phyloP scores from a whole-genome alignment of 768 basidiomycete genomes.

The Termitomyces sp. region DNA sequence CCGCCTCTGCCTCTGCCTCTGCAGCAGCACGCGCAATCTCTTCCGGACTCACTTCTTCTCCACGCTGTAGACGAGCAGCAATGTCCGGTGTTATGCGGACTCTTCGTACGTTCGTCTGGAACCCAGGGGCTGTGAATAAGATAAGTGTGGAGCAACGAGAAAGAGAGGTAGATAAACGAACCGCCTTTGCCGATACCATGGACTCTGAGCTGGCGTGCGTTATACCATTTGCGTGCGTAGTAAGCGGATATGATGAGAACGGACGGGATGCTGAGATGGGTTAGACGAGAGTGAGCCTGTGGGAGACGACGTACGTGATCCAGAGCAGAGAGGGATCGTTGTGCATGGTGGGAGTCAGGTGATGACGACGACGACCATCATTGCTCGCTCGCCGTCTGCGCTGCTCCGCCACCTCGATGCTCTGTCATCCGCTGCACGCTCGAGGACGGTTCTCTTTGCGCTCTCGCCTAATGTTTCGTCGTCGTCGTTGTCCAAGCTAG shows the following conservation, averaged over 20 bases:
- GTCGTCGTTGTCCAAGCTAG: slow-evolving; percentile 33
- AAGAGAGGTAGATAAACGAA: slow-evolving; percentile 18
- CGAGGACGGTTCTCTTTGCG: slow-evolving; percentile 41
- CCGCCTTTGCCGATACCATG: slow-evolving; percentile 56
- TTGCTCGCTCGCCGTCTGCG: slow-evolving; percentile 29
- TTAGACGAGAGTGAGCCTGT: neutral
- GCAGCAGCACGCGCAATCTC: slow-evolving; percentile 44
- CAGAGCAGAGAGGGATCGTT: slow-evolving; percentile 35
- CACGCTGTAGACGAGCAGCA: slow-evolving; percentile 43
- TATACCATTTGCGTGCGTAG: slow-evolving; percentile 44
- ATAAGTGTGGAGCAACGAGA: neutral
- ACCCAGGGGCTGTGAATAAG: slow-evolving; percentile 38
- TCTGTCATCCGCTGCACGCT: slow-evolving; percentile 21
- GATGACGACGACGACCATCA: slow-evolving; percentile 33
- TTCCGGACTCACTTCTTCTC: slow-evolving; percentile 47
- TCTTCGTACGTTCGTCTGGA: slow-evolving; percentile 46
- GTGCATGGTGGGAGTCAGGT: slow-evolving; percentile 3
- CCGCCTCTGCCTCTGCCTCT: slow-evolving; percentile 33
- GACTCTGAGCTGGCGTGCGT: slow-evolving; percentile 34
- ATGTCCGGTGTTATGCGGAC: slow-evolving; percentile 51
- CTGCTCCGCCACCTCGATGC: slow-evolving; percentile 28
- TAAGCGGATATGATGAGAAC: slow-evolving; percentile 39
- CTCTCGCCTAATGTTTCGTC: slow-evolving; percentile 37
- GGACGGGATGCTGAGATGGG: slow-evolving; percentile 32
- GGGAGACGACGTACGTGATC: slow-evolving; percentile 32